Conservation (phyloP, 805 yeast species). For the Clavispora phyllophila region DNA sequence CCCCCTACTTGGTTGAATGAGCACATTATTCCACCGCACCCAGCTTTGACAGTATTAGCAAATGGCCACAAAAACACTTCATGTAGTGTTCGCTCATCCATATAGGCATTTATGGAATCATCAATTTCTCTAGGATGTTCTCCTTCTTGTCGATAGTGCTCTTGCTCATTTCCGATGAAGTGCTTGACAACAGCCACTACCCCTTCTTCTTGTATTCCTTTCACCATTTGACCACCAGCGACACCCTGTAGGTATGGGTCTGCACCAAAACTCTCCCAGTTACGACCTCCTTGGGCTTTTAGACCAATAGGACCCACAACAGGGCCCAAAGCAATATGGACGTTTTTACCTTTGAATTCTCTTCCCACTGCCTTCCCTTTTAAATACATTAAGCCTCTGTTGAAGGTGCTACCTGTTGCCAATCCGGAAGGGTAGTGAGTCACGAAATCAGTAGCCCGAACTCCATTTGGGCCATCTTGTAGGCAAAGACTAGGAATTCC, state of each 20-base stretch:
- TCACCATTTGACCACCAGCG: conserved; percentile 47
- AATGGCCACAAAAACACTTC: conserved; percentile 64
- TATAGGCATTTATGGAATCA: conserved; percentile 45
- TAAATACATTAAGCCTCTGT: conserved; percentile 44
- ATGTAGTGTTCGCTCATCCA: conserved; percentile 58
- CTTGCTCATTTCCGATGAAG: conserved; percentile 59
- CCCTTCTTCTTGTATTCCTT: conserved; percentile 55
- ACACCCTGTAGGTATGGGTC: conserved; percentile 60
- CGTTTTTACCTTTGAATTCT: conserved; percentile 52
- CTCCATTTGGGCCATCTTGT: conserved; percentile 62
- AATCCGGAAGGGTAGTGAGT: conserved; percentile 56
- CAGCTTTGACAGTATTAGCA: conserved; percentile 57
- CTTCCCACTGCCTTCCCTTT: conserved; percentile 55
- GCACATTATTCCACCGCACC: conserved; percentile 60
- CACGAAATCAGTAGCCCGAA: conserved; percentile 50
- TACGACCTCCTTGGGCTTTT: conserved; percentile 60
- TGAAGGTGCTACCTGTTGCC: conserved; percentile 56
- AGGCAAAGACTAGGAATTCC: conserved; percentile 52
- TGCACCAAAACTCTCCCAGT: conserved; percentile 60
- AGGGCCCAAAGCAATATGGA: conserved; percentile 53
- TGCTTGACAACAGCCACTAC: conserved; percentile 56
- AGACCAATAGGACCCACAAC: conserved; percentile 56
- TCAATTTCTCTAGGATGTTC: conserved; percentile 43
- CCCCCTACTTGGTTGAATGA: conserved; percentile 54
- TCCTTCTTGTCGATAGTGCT: conserved; percentile 49